A percentile compares a stretch with the other conserved stretches of the same genome.
phyloP scores from a whole-genome alignment of 2,329 filamentous ascomycete genomes.

The Ophiostoma ips region DNA sequence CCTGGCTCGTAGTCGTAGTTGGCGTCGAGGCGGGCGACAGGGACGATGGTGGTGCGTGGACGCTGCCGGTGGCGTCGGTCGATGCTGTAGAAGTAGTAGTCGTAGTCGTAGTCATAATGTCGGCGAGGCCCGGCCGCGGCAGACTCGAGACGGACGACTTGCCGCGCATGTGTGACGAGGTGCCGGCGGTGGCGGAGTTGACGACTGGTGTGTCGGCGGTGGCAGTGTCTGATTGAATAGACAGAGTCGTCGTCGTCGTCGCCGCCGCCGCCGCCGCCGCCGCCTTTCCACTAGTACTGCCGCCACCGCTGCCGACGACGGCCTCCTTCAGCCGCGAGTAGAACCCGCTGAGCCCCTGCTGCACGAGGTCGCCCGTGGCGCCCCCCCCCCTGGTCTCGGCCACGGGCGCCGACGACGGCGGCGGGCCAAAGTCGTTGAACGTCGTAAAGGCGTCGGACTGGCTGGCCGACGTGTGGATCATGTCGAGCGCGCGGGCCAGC shows the following conservation, averaged over 20 bases:
- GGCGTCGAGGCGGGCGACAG: slow-evolving; percentile 28
- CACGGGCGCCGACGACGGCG: slow-evolving; percentile 39
- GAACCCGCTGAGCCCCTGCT: slow-evolving; percentile 76
- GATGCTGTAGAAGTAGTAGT: slow-evolving; percentile 31
- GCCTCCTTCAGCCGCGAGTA: slow-evolving; percentile 76
- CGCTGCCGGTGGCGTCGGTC: slow-evolving; percentile 27
- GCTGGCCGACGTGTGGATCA: slow-evolving; percentile 81
- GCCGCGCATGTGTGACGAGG: slow-evolving; percentile 20
- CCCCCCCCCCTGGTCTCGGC: slow-evolving; percentile 56
- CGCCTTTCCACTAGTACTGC: slow-evolving; percentile 29
- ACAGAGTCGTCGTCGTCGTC: too few species aligned
- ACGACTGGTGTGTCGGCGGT: too few species aligned
- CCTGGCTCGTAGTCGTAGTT: slow-evolving; percentile 28
- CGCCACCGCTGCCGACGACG: slow-evolving; percentile 51
- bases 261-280: too few species aligned
- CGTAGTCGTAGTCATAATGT: slow-evolving; percentile 23
- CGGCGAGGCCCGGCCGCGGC: slow-evolving; percentile 20
- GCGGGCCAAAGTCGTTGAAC: slow-evolving; percentile 80
- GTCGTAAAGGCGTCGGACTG: slow-evolving; percentile 74
- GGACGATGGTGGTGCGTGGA: too few species aligned
- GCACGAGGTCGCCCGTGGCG: slow-evolving; percentile 58
- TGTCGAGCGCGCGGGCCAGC: slow-evolving; percentile 63
- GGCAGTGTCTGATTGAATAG: too few species aligned
- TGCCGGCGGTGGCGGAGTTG: not conserved
- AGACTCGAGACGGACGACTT: slow-evolving; percentile 18